Conservation (phyloP, 495 filamentous ascomycete genomes). For the Aspergillus incahuasiensis region DNA sequence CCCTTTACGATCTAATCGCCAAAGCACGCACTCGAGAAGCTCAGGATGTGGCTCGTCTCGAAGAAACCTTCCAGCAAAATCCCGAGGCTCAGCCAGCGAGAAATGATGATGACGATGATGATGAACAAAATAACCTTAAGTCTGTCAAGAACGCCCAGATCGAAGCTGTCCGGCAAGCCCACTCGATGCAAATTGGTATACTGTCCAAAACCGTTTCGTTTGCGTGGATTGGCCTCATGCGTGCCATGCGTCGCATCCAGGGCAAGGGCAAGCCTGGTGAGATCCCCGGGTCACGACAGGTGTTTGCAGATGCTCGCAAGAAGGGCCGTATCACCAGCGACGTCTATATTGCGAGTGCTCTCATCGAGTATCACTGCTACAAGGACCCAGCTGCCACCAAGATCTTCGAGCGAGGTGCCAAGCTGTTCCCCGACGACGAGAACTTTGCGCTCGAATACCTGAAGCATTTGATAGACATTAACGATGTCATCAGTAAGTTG, state of each 20-base stretch:
- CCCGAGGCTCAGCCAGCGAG: conserved; percentile 44
- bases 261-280: conserved; percentile 76
- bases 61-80: conserved; percentile 49
- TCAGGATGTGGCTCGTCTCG: conserved; percentile 63
- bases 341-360: conserved; percentile 85
- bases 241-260: conserved; percentile 88
- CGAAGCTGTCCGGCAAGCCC: conserved; percentile 64
- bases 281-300: conserved; percentile 70
- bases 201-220: conserved; percentile 78
- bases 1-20: conserved; percentile 73
- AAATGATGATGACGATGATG: conserved; percentile 63
- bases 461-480: conserved; percentile 85
- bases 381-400: conserved; percentile 85
- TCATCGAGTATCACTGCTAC: conserved; percentile 93
- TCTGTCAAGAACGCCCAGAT: conserved; percentile 59
- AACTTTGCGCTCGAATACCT: conserved; percentile 88
- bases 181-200: conserved; percentile 63
- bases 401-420: conserved; percentile 92
- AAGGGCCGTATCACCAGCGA: conserved; percentile 84
- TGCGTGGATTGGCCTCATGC: conserved; percentile 90
- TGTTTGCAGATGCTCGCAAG: conserved; percentile 82
- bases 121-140: conserved; percentile 49
- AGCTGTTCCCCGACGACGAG: conserved; percentile 88
- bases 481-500: conserved; percentile 85
- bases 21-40: conserved; percentile 69